Evolutionary conservation across 2,329 filamentous ascomycete genomes (phyloP).

Genomic region (Fusarium sarcochroum): DNA sequence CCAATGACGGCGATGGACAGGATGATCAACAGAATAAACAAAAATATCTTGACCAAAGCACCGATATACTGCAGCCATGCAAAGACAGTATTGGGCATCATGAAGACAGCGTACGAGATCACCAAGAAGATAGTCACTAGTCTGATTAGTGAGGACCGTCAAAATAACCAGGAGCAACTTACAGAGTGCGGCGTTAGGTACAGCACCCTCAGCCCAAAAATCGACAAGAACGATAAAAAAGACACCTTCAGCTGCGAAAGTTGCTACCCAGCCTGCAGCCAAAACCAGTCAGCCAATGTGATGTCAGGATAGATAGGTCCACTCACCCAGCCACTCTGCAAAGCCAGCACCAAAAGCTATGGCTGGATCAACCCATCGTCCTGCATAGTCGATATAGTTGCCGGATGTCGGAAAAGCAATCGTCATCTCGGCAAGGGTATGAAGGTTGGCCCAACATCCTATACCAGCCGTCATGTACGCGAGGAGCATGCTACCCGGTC

Average conservation of each 20-base stretch:
- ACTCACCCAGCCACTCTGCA: constrained; percentile 40
- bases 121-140: constrained; percentile 24
- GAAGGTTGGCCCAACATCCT: constrained; percentile 38
- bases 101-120: constrained; percentile 26
- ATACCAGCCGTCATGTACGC: constrained; percentile 35
- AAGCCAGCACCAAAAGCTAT: constrained; percentile 42
- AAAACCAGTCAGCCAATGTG: too few relatives aligned
- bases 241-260: constrained; percentile 32
- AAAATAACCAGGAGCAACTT: neutral
- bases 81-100: constrained; percentile 33
- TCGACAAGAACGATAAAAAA: constrained; percentile 34
- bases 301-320: too few relatives aligned
- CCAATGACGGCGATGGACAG: constrained; percentile 24
- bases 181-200: constrained; percentile 25
- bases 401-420: constrained; percentile 39
- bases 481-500: constrained; percentile 38
- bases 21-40: constrained; percentile 34
- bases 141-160: neutral
- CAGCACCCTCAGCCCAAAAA: constrained; percentile 23
- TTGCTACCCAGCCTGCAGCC: constrained; percentile 31
- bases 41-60: constrained; percentile 33
- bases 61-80: constrained; percentile 38
- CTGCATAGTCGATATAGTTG: constrained; percentile 41
- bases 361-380: constrained; percentile 39
- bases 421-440: constrained; percentile 38